These are phyloP conservation scores for Solanum paucissectum DNA, from an alignment of 257 asterid species.

Conservation along the genomic window DNA sequence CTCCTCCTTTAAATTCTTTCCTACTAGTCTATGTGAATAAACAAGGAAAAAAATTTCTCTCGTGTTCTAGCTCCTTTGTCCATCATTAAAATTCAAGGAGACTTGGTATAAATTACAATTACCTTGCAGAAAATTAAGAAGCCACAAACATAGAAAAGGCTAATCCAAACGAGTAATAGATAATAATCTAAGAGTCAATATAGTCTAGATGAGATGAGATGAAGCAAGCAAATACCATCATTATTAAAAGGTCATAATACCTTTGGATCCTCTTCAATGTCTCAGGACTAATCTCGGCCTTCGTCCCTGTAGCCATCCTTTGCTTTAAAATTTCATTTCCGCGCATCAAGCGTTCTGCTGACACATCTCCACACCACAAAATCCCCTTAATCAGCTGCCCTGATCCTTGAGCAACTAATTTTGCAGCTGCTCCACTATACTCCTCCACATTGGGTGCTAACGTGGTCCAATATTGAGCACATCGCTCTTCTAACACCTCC, in stretches of 20 bases:
- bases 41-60: not conserved
- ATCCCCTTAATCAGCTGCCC: constrained; percentile 88
- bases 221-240: not conserved
- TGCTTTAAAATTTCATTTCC: constrained; percentile 70
- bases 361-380: constrained; percentile 95
- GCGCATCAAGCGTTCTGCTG: constrained; percentile 62
- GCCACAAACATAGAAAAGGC: not conserved
- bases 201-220: not conserved
- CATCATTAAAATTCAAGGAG: not conserved
- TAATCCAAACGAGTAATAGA: not conserved
- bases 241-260: constrained; percentile 17
- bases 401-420: constrained; percentile 77
- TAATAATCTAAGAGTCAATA: not conserved
- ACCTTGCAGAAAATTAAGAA: not conserved
- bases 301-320: constrained; percentile 53
- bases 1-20: not conserved
- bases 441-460: constrained; percentile 98
- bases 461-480: constrained; percentile 92
- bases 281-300: constrained; percentile 53
- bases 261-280: constrained; percentile 80
- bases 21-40: not conserved
- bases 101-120: not conserved
- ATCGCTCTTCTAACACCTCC: constrained; percentile 65
- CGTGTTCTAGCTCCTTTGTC: not conserved
- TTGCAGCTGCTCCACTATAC: constrained; percentile 81